Conservation (phyloP, 2,329 filamentous ascomycete species). For the Huntiella omanensis region DNA sequence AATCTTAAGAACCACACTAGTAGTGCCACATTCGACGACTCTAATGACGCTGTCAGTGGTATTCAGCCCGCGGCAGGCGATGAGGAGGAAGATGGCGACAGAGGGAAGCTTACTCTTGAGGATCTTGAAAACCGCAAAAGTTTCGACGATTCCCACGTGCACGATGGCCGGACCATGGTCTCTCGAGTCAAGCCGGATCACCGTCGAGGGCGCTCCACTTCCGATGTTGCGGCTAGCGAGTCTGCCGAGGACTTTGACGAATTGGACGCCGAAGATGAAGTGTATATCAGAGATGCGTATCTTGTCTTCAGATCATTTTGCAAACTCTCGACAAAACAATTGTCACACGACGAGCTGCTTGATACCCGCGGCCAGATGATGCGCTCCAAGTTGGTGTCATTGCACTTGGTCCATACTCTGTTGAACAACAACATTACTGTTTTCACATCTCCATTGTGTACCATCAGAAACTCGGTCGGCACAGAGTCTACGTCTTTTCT, state of each 20-base stretch:
- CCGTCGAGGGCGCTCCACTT: conserved; percentile 27
- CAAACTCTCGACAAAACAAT: conserved; percentile 82
- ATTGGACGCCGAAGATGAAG: conserved; percentile 65
- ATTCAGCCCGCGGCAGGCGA: conserved; percentile 21
- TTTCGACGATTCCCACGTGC: conserved; percentile 48
- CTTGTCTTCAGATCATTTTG: conserved; percentile 95
- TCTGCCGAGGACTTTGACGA: conserved; percentile 38
- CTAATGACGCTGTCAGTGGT: conserved; percentile 19
- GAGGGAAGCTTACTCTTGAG: conserved; percentile 41
- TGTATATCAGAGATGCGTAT: conserved; percentile 93
- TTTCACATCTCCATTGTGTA: conserved; percentile 80
- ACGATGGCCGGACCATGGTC: conserved; percentile 49
- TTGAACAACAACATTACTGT: conserved; percentile 85
- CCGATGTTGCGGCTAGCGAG: conserved; percentile 36
- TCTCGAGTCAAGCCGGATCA: conserved; percentile 35
- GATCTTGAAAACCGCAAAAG: conserved; percentile 49
- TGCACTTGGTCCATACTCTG: conserved; percentile 88
- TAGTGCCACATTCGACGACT: conserved; percentile 26
- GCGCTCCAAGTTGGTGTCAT: conserved; percentile 87
- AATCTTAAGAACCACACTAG: conserved; percentile 34
- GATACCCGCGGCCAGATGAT: conserved; percentile 89
- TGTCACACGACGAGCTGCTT: conserved; percentile 78
- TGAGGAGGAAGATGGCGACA: conserved; percentile 21
- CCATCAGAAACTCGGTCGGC: conserved; percentile 77
- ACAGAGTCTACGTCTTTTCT: conserved; percentile 80